Base-by-base conservation (phyloP, 306 rosid genomes). In the Senna siamea region DNA sequence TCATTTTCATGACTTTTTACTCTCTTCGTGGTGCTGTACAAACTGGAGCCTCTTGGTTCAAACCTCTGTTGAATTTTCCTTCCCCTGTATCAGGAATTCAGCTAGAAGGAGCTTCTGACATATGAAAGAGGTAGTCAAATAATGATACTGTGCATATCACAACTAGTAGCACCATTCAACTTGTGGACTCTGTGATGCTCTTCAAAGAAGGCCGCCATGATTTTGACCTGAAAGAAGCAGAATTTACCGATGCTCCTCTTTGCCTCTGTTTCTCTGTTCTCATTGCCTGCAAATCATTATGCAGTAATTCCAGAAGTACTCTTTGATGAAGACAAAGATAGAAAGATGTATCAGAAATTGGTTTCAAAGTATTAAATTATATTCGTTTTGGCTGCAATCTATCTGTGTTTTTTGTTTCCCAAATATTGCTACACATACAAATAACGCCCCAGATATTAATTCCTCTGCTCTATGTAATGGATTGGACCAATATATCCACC, bases 201-300 rank as follows among this genome's bases (percentile, higher is more conserved):
- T 90, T 95, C 35, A 95, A 81, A 5, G 93, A 88, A 34, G 99
- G 99, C 41, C 89, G 94, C 99, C 99, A 95, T 0, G 88, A 76
- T 73, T 90, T 92, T 11, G 90, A 72, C 80, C 79, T 84, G 44
- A 22, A 20, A 2, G 72, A 79, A 6, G 83, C 84, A 9, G 86
- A 75, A 77, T 79, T 84, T 20, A 56, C 59, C 2, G 91, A 66
- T 28, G 81, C 69, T 19, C 72, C 81, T 76, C 85, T 83, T 34
- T 56, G 70, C 65, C 82, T 75, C 14, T 79, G 87, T 70, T 88
- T 79, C 72, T 90, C 96, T 37, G 77, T 81, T 80, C 82, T 84
- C 80, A 60, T 77, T 23, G 67, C 84, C 99, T 92, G 96, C 43
- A 79, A 75, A 46, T 66, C 44, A 57, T 76, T 26, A 44, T 56